Percentiles rank a stretch among this genome's conserved stretches.
These are phyloP conservation scores for Penicillium sp. DNA, from an alignment of 2,329 filamentous ascomycete species.

Conservation along the genomic window DNA sequence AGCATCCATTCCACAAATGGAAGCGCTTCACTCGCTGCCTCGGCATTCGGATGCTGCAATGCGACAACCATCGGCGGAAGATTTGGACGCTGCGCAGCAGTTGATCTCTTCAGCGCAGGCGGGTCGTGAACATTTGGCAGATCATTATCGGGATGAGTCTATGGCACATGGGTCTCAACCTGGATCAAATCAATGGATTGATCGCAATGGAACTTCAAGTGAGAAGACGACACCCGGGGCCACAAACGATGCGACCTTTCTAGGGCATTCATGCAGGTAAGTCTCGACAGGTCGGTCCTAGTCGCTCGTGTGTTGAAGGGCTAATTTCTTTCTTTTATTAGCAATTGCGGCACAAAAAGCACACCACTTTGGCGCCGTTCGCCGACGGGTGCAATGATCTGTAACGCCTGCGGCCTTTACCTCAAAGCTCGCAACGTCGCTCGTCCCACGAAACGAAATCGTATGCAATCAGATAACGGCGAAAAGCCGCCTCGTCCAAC, in stretches of 20 bases:
- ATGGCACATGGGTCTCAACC: constrained; percentile 15
- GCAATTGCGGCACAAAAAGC: constrained; percentile 90
- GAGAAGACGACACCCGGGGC: constrained; percentile 35
- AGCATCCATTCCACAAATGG: constrained; percentile 39
- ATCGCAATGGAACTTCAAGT: constrained; percentile 11
- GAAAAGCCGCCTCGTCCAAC: constrained; percentile 26
- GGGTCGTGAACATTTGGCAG: constrained; percentile 37
- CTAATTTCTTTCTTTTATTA: constrained; percentile 39
- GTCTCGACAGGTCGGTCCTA: constrained; percentile 9
- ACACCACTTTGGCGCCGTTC: constrained; percentile 94
- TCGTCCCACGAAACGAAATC: constrained; percentile 84
- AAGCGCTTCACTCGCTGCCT: constrained; percentile 34
- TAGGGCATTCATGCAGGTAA: constrained; percentile 43
- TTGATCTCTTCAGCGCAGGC: constrained; percentile 47
- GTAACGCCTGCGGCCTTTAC: constrained; percentile 95
- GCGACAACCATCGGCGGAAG: constrained; percentile 47
- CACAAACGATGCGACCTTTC: constrained; percentile 39
- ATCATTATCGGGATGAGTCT: constrained; percentile 26
- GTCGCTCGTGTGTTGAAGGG: neutral
- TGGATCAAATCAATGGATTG: constrained; percentile 14
- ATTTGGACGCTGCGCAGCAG: constrained; percentile 48
- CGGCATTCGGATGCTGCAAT: constrained; percentile 31
- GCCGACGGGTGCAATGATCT: constrained; percentile 89
- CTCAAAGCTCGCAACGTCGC: constrained; percentile 88
- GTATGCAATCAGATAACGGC: constrained; percentile 39